Evolutionary conservation across 2,329 filamentous ascomycete genomes (phyloP).

Genomic region (Ilyonectria mors-panacis): DNA sequence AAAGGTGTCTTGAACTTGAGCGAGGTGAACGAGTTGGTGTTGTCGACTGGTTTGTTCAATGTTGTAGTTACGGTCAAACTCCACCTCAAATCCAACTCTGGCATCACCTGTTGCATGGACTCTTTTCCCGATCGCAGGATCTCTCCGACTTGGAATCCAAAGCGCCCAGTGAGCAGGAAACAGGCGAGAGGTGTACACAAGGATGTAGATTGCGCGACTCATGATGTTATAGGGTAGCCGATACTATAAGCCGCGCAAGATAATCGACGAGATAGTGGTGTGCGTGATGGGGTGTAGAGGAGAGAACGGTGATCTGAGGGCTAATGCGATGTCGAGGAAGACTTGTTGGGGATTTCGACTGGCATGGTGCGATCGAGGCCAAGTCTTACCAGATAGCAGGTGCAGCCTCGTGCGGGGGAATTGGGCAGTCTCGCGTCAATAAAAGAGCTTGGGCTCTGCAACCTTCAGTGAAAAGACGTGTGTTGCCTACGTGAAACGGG

Average conservation of each 20-base stretch:
- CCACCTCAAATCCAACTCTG: slow-evolving; percentile 7
- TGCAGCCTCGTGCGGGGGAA: too few species aligned
- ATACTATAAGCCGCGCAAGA: too few species aligned
- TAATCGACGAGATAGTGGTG: background rate
- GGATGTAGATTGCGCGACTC: slow-evolving; percentile 12
- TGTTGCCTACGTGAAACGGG: too few species aligned
- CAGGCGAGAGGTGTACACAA: slow-evolving; percentile 21
- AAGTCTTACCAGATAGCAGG: too few species aligned
- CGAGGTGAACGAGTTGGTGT: slow-evolving; percentile 6
- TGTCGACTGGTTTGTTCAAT: background rate
- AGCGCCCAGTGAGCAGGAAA: slow-evolving; percentile 27
- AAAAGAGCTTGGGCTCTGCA: too few species aligned
- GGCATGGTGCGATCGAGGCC: too few species aligned
- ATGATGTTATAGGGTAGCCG: background rate
- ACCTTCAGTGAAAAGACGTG: too few species aligned
- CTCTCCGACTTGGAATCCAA: slow-evolving; percentile 15
- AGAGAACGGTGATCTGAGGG: too few species aligned
- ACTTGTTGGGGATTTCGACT: too few species aligned
- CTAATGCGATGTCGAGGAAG: too few species aligned
- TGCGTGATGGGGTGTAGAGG: background rate
- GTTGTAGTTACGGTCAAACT: slow-evolving; percentile 25
- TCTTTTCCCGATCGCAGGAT: slow-evolving; percentile 11
- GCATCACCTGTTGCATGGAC: slow-evolving; percentile 16
- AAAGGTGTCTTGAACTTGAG: background rate
- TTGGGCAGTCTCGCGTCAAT: too few species aligned